Conservation (phyloP, 139 green algal species). For the Astrephomene gubernaculifera region DNA sequence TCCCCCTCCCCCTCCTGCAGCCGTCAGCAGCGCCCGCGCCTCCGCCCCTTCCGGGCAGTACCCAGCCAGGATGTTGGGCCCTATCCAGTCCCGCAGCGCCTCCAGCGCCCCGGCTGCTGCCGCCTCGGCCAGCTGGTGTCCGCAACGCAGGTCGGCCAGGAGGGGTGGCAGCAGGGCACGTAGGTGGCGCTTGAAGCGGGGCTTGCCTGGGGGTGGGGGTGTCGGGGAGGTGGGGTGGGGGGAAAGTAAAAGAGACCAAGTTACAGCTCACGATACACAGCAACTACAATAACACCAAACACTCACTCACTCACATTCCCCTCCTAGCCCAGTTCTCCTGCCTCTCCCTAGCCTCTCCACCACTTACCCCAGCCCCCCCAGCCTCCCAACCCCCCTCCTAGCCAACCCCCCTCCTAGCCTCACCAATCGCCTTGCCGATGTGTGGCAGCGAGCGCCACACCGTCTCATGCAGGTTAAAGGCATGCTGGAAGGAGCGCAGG, state of each 20-base stretch:
- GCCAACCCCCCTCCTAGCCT: conserved; percentile 17
- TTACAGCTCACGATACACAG: not conserved
- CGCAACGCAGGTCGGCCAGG: conserved; percentile 72
- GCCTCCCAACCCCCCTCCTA: conserved; percentile 21
- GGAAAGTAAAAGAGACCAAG: not conserved
- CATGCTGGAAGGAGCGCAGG: conserved; percentile 75
- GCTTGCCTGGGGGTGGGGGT: conserved; percentile 49
- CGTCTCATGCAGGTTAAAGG: conserved; percentile 80
- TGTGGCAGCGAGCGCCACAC: conserved; percentile 80
- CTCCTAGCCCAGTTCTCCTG: too few species aligned
- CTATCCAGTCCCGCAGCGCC: conserved; percentile 76
- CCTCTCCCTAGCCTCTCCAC: not conserved
- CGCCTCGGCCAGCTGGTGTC: conserved; percentile 73
- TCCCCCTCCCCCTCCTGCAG: not conserved
- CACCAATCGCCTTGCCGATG: conserved; percentile 79
- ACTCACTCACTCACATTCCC: too few species aligned
- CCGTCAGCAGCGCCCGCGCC: not conserved
- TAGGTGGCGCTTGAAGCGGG: conserved; percentile 82
- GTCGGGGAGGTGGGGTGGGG: not conserved
- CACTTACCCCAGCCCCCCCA: not conserved
- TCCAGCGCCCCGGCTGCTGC: conserved; percentile 71
- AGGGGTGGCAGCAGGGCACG: conserved; percentile 79
- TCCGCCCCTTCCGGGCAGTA: not conserved
- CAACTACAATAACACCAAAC: not conserved
- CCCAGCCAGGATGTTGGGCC: conserved; percentile 58